phyloP scores from a whole-genome alignment of 75 land plant genomes.

The Picea glauca region DNA sequence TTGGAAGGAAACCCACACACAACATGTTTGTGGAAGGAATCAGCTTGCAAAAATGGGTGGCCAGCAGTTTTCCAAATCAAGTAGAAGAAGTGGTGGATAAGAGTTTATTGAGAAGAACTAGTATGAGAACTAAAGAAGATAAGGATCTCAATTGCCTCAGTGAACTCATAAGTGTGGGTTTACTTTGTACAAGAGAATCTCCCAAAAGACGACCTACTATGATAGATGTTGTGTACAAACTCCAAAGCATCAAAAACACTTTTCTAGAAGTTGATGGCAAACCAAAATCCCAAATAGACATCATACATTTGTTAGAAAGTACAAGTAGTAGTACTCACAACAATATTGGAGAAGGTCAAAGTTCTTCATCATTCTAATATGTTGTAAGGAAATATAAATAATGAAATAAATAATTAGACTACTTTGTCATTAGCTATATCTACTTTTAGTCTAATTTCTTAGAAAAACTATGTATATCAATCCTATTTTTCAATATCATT shows the following conservation, averaged over 20 bases:
- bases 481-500: too few relatives aligned
- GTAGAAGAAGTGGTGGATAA: background rate
- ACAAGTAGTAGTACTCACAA: background rate
- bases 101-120: background rate
- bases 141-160: background rate
- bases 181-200: conserved; percentile 11
- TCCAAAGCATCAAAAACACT: conserved; percentile 1
- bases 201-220: conserved; percentile 19
- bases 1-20: background rate
- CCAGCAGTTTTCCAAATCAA: background rate
- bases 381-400: background rate
- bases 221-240: conserved; percentile 15
- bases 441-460: too few relatives aligned
- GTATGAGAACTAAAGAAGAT: background rate
- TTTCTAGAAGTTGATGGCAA: background rate
- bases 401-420: background rate
- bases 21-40: background rate
- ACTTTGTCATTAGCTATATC: background rate
- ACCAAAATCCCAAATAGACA: background rate
- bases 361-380: background rate
- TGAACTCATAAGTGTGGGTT: background rate
- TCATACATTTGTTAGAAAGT: background rate
- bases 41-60: background rate
- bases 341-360: background rate
- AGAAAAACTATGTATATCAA: too few relatives aligned